A percentile compares a stretch with the other conserved stretches of the same genome.
Conservation (phyloP, 768 basidiomycete genomes). For the Collybiopsis luxurians region DNA sequence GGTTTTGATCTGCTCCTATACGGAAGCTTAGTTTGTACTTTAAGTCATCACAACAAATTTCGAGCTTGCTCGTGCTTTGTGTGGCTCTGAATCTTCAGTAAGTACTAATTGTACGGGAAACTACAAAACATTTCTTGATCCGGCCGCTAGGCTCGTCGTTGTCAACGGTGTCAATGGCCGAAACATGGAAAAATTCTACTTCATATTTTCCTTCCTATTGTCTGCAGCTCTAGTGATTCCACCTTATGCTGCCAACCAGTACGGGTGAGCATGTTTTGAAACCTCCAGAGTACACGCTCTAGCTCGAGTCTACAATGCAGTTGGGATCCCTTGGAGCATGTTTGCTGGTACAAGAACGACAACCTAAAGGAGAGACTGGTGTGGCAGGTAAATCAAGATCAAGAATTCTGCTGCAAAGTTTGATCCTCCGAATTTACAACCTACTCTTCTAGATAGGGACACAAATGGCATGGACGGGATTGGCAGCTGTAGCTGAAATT, state of each 20-base stretch:
- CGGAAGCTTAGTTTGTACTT: too few species aligned
- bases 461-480: slow-evolving; percentile 15
- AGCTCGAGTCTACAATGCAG: slow-evolving; percentile 9
- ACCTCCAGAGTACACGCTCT: too few species aligned
- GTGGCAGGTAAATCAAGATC: slow-evolving; percentile 15
- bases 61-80: slow-evolving; percentile 19
- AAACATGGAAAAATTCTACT: slow-evolving; percentile 18
- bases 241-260: slow-evolving; percentile 19
- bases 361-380: slow-evolving; percentile 12
- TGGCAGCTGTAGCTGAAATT: slow-evolving; percentile 15
- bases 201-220: slow-evolving; percentile 12
- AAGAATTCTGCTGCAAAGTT: too few species aligned
- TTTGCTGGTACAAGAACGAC: slow-evolving; percentile 21
- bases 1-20: neutral
- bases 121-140: too few species aligned
- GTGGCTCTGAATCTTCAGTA: slow-evolving; percentile 22
- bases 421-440: too few species aligned
- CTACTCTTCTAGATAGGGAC: slow-evolving; percentile 13
- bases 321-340: slow-evolving; percentile 19
- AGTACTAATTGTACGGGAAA: neutral
- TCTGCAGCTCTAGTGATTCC: slow-evolving; percentile 15
- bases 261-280: slow-evolving; percentile 12
- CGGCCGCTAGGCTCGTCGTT: slow-evolving; percentile 19
- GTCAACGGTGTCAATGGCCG: slow-evolving; percentile 16
- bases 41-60: slow-evolving; percentile 17